A percentile compares a stretch with the other conserved stretches of the same genome.
Conservation (phyloP, 2,329 filamentous ascomycete genomes). For the Talaromyces sp. region DNA sequence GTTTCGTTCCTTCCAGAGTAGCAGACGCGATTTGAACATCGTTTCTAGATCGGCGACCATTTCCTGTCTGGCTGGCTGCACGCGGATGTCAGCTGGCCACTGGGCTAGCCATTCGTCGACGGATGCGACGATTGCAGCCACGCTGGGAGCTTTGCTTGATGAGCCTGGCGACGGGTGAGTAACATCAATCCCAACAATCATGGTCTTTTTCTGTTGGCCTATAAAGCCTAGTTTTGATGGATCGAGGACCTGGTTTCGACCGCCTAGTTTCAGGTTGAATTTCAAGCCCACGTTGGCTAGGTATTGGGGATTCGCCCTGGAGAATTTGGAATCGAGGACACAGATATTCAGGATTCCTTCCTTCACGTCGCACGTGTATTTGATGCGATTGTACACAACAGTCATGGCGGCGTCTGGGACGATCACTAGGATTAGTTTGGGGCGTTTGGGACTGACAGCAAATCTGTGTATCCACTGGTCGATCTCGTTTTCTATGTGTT, state of each 20-base stretch:
- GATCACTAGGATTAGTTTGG: constrained; percentile 49
- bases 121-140: constrained; percentile 76
- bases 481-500: neutral
- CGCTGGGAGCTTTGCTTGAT: constrained; percentile 58
- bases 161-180: constrained; percentile 74
- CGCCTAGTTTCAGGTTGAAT: constrained; percentile 74
- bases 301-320: constrained; percentile 44
- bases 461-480: neutral
- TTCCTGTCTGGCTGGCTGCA: constrained; percentile 62
- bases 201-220: constrained; percentile 63
- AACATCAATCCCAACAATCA: constrained; percentile 84
- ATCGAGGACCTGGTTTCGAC: constrained; percentile 62
- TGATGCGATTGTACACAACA: constrained; percentile 57
- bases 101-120: constrained; percentile 65
- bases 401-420: constrained; percentile 45
- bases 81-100: constrained; percentile 69
- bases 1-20: constrained; percentile 60
- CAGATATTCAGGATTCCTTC: constrained; percentile 66
- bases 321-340: constrained; percentile 51
- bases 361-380: constrained; percentile 60
- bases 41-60: constrained; percentile 61
- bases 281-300: constrained; percentile 69
- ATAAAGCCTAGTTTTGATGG: constrained; percentile 54
- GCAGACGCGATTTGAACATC: constrained; percentile 62
- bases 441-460: neutral